Base-by-base conservation (phyloP, 139 green algal species). In the Trebouxia sp. region DNA sequence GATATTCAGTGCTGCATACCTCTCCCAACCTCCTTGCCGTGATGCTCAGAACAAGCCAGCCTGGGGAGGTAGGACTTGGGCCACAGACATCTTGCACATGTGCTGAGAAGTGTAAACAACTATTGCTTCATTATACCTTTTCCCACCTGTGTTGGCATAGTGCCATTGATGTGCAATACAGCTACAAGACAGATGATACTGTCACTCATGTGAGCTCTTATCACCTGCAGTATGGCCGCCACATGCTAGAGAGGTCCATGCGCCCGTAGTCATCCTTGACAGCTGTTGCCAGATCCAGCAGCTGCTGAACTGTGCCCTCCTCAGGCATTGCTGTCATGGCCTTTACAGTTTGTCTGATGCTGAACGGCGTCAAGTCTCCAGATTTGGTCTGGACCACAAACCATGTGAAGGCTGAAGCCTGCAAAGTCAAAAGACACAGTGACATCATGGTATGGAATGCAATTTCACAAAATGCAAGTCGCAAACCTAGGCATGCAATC, bases 161-260 rank as follows among this genome's bases (percentile, higher is more conserved):
- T n/a, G n/a, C 47, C 20, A 17, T 53, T 17, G 3, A 53, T 53
- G 47, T 17, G 20, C 47, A 53, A 14, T 5, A 6, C 47, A 53
- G 47, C 47, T 53, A 5, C 3, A n/a, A n/a, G n/a, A n/a, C n/a
- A n/a, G n/a, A n/a, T n/a, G n/a, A n/a, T n/a, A n/a, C n/a, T 5
- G 28, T 42, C 3, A 6, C 15, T 15, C 35, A 35, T 53, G 41
- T 62, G 69, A 24, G 50, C 41, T 66, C 14, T 22, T 39, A 37
- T n/a, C 88, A 66, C 58, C 74, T 78, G n/a, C 82, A 85, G 84
- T 90, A 96, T 17, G 80, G 80, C 15, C 92, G 78, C 92, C 92
- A 96, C 65, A 87, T 9, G 76, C 85, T 83, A 0, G 35, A 55
- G 6, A 93, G 81, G 76, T 90, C 79, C 39, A 92, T 85, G 5